Base-by-base conservation (phyloP, 2,329 filamentous ascomycete species). In the Exophiala sp. region DNA sequence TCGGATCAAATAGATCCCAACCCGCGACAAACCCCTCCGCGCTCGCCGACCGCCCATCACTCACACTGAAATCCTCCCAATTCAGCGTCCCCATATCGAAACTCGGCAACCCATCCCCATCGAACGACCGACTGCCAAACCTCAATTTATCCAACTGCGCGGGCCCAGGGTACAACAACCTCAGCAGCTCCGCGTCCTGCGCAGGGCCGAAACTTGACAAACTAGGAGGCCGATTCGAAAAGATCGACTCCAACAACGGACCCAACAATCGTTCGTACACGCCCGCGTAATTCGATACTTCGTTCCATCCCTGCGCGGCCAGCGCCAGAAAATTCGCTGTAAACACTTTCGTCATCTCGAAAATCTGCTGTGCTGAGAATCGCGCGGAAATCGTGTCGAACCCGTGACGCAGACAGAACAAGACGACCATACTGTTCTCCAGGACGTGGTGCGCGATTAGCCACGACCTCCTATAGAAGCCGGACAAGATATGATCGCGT, bases 91-190 rank as follows among this genome's bases (percentile, higher is more conserved):
- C 57, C 18, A 62, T 47, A 46, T 75, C 67, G 39, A 68, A 57
- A 2, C 62, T 66, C 3, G 64, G 57, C 10, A 73, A 57, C 8
- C 69, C 70, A 49, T 74, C 72, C 24, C 71, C 68, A 7, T 72
- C 73, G 61, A 59, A 47, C 14, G 46, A 51, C 8, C 57, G 50
- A 34, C 54, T 60, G 14, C 63, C 63, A 40, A 65, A 65, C 29
- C 63, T 52, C 21, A 65, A 41, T 46, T 65, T 62, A 29, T 65
- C 63, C 8, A 65, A 50, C 45, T 65, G 63, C 24, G 63, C 60
- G 10, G 63, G 61, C 9, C 63, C 63, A 14, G 63, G 63, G 44
- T 65, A 65, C 21, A 65, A 45, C 38, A 65, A 46, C n/a, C 62
- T 50, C 34, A 55, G 56, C 46, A 65, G 52, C 51, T 65, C 63